A percentile compares a stretch with the other conserved stretches of the same genome.
These are phyloP conservation scores for Leccinum incarnatum DNA, from an alignment of 768 basidiomycete genomes.

Conservation along the genomic window DNA sequence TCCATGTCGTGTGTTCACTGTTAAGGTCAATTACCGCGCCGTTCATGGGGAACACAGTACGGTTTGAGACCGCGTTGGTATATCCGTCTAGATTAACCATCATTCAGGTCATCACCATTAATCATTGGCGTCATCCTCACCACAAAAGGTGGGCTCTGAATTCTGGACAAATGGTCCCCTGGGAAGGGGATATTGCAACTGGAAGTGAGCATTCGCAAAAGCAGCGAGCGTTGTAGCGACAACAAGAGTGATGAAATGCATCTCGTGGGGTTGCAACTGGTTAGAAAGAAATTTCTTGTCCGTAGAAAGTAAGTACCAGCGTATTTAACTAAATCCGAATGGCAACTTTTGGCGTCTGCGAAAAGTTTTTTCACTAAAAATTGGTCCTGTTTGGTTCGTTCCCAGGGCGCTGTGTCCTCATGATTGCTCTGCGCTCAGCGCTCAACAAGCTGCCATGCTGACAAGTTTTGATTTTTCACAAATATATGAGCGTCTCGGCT, in stretches of 20 bases:
- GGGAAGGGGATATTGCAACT: slow-evolving; percentile 70
- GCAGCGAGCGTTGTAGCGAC: slow-evolving; percentile 39
- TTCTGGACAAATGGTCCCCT: slow-evolving; percentile 66
- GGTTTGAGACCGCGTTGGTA: slow-evolving; percentile 44
- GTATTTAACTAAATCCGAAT: slow-evolving; percentile 9
- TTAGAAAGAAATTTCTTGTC: neutral
- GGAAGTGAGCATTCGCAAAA: slow-evolving; percentile 70
- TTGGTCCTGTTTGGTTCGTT: slow-evolving; percentile 22
- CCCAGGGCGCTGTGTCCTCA: neutral
- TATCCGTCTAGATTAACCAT: slow-evolving; percentile 57
- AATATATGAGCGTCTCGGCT: neutral
- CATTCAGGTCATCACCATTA: neutral
- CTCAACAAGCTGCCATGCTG: neutral
- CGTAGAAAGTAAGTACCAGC: neutral
- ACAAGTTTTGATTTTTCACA: neutral
- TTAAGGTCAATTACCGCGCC: slow-evolving; percentile 59
- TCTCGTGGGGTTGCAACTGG: slow-evolving; percentile 11
- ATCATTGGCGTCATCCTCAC: slow-evolving; percentile 35
- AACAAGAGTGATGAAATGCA: slow-evolving; percentile 36
- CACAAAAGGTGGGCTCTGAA: slow-evolving; percentile 63
- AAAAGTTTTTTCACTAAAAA: slow-evolving; percentile 21
- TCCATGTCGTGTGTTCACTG: slow-evolving; percentile 65
- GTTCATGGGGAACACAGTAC: slow-evolving; percentile 67
- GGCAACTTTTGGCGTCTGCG: neutral
- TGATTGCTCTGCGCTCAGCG: too few relatives aligned